phyloP scores from a whole-genome alignment of 257 asterid genomes.

The Forsythia suspensa region DNA sequence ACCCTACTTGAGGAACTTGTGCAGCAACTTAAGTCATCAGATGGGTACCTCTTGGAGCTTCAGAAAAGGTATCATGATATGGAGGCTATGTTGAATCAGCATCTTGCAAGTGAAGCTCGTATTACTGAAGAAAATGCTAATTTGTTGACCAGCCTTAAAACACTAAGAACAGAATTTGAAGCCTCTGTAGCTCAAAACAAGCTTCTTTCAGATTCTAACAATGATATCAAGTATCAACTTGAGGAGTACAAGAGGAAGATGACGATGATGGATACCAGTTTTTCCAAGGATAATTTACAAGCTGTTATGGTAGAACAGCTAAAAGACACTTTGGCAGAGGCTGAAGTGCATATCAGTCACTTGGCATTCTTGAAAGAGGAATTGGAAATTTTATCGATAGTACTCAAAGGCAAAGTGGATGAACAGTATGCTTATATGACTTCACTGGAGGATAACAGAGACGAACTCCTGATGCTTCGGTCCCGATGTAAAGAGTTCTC shows the following conservation, averaged over 20 bases:
- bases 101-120: constrained; percentile 46
- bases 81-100: constrained; percentile 43
- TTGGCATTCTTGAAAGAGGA: constrained; percentile 58
- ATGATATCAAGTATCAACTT: constrained; percentile 32
- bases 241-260: constrained; percentile 48
- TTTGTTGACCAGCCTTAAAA: constrained; percentile 37
- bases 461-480: constrained; percentile 44
- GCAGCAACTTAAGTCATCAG: constrained; percentile 52
- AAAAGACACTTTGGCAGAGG: constrained; percentile 31
- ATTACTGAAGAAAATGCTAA: constrained; percentile 45
- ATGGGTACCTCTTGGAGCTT: constrained; percentile 42
- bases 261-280: constrained; percentile 32
- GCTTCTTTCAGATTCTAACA: constrained; percentile 58
- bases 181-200: constrained; percentile 46
- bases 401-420: constrained; percentile 54
- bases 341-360: constrained; percentile 51
- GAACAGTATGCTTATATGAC: constrained; percentile 41
- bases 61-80: constrained; percentile 41
- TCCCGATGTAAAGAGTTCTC: constrained; percentile 55
- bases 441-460: constrained; percentile 44
- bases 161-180: constrained; percentile 57
- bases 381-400: constrained; percentile 51
- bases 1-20: constrained; percentile 28
- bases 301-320: constrained; percentile 46
- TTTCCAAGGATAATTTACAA: constrained; percentile 37